A percentile compares a stretch with the other conserved stretches of the same genome.
Conservation (phyloP, 805 yeast genomes). For the Maudiozyma serrabonitensis region DNA sequence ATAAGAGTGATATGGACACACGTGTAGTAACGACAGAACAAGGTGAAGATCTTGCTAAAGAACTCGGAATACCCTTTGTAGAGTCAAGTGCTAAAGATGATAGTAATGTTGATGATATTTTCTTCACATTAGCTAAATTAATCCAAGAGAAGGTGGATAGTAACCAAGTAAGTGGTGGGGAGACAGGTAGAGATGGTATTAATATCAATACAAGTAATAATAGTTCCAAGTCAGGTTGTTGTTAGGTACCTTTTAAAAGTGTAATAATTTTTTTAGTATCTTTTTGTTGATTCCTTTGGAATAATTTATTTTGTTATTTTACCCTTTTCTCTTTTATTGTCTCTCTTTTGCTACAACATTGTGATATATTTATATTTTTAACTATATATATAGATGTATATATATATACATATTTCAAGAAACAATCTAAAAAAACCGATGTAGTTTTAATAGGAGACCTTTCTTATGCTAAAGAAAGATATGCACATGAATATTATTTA, state of each 20-base stretch:
- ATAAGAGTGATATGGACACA: slow-evolving; percentile 82
- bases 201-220: slow-evolving; percentile 19
- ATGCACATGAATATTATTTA: no score
- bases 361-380: background rate
- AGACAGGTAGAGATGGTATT: slow-evolving; percentile 38
- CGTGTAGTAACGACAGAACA: slow-evolving; percentile 84
- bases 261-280: no score
- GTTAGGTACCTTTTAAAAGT: slow-evolving; percentile 26
- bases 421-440: no score
- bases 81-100: slow-evolving; percentile 95
- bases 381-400: background rate
- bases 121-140: slow-evolving; percentile 75
- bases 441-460: no score
- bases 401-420: background rate
- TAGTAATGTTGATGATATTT: slow-evolving; percentile 81
- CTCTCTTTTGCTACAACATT: background rate
- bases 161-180: slow-evolving; percentile 37
- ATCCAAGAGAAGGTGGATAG: slow-evolving; percentile 66
- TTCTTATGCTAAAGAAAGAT: no score
- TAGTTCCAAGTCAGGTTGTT: slow-evolving; percentile 39
- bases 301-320: background rate
- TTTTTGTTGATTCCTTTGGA: no score
- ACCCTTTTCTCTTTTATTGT: background rate
- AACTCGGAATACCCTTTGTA: slow-evolving; percentile 78
- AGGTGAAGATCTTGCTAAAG: slow-evolving; percentile 80